Evolutionary conservation across 1,284 basidiomycete genomes (phyloP), one percentile per base, ranked within the genome.

Genomic region (Agroathelia rolfsii): DNA sequence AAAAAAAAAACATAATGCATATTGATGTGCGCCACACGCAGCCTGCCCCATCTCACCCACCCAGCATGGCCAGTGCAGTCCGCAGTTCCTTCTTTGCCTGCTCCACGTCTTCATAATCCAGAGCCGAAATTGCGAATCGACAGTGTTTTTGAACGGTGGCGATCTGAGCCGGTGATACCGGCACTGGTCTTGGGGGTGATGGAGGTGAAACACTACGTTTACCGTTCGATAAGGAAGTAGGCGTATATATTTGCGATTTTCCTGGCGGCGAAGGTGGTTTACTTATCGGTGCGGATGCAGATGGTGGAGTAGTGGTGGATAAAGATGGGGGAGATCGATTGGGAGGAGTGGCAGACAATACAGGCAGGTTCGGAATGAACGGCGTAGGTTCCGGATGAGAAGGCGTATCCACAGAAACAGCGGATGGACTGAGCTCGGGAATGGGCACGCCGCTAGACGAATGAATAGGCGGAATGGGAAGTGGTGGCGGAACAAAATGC

Each of bases 61-160:
- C 86, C n/a, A 94, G 61, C 37, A 78, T 57, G 21, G 62, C 67
- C 42, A 94, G 59, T 12, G 90, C 90, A 21, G 72, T 64, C 42
- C 72, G 64, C 43, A 95, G 56, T 56, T 95, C 86, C 50, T 72
- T 78, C 46, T 72, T 66, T 14, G 90, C 90, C 43, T 84, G 81
- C 43, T 83, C 81, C 10, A 67, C 65, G 53, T 96, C 92, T 50
- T 95, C 92, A 52, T 90, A 96, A 49, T 95, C 88, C 37, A 96
- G 60, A 12, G 92, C 76, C 13, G 85, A 89, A 39, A 94, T 88
- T 5, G 92, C 92, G 59, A 81, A 94, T 34, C 72, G 72, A 47
- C 88, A 89, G 48, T 93, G 89, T 51, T 87, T 93, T 62, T 95
- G 89, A 15, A 72, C 73, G 44, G 78, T 75, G 17, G 78, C 66